These are phyloP conservation scores for Phytophthora constricta DNA, from an alignment of 352 stramenopile species.

Conservation along the genomic window DNA sequence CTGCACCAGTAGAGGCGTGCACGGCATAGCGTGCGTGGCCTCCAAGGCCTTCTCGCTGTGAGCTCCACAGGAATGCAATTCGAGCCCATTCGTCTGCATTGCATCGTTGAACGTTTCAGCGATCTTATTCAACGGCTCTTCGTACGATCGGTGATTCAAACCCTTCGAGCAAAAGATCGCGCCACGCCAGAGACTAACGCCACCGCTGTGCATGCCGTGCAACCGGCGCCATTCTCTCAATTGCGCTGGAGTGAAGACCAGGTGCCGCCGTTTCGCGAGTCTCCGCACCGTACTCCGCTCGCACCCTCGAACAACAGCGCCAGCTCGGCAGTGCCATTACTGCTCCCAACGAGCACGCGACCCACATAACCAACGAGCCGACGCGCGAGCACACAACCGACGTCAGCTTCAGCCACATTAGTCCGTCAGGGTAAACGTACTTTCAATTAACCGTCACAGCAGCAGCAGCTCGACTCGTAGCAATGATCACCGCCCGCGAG, in stretches of 20 bases:
- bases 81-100: too few relatives aligned
- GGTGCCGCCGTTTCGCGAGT: too few relatives aligned
- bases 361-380: conserved; percentile 11
- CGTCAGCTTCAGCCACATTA: conserved; percentile 1
- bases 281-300: conserved; percentile 17
- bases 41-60: too few relatives aligned
- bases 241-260: conserved; percentile 16
- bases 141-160: too few relatives aligned
- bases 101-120: background rate
- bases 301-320: conserved; percentile 32
- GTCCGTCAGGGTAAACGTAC: conserved; percentile 6
- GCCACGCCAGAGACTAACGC: too few relatives aligned
- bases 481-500: conserved; percentile 32
- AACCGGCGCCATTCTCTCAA: conserved; percentile 8
- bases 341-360: background rate
- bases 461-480: background rate
- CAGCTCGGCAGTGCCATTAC: background rate
- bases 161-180: too few relatives aligned
- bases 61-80: too few relatives aligned
- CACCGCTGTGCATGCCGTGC: too few relatives aligned
- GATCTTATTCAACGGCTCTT: background rate
- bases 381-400: conserved; percentile 5
- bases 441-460: conserved; percentile 20
- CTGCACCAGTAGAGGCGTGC: too few relatives aligned
- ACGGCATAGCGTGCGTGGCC: too few relatives aligned